Evolutionary conservation across 768 basidiomycete genomes (phyloP).

Genomic region (Filobasidium floriforme): DNA sequence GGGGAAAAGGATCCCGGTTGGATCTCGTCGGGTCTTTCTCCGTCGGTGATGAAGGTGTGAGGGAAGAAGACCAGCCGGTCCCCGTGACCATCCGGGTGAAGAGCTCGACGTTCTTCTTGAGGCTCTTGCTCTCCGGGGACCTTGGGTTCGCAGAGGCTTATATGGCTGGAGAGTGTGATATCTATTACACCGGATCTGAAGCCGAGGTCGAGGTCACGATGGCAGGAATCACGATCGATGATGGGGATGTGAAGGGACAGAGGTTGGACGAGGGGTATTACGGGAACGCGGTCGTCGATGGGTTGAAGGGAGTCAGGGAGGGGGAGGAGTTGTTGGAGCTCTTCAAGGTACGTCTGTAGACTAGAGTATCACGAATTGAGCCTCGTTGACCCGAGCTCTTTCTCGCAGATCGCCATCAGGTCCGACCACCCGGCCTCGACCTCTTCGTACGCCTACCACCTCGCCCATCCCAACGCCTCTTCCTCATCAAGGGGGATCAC

Average conservation of each 20-base stretch:
- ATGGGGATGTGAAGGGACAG: background rate
- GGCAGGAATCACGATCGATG: background rate
- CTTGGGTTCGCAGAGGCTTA: constrained; percentile 69
- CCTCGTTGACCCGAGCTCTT: background rate
- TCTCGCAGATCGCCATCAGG: constrained; percentile 56
- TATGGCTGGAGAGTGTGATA: constrained; percentile 70
- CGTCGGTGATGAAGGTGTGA: background rate
- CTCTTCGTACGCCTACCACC: constrained; percentile 4
- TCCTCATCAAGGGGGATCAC: constrained; percentile 10
- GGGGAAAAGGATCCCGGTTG: background rate
- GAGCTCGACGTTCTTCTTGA: constrained; percentile 38
- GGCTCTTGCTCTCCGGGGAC: constrained; percentile 52
- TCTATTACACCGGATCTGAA: constrained; percentile 29
- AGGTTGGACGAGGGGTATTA: constrained; percentile 8
- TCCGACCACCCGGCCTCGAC: constrained; percentile 22
- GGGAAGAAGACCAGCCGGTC: background rate
- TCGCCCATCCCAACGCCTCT: background rate
- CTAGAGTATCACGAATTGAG: background rate
- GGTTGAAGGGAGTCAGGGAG: constrained; percentile 4
- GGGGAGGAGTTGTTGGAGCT: constrained; percentile 56
- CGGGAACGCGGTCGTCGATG: background rate
- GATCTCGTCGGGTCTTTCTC: background rate
- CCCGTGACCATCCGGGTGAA: constrained; percentile 24
- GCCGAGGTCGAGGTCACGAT: background rate
- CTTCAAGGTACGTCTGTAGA: constrained; percentile 52